phyloP scores from a whole-genome alignment of 2,329 filamentous ascomycete species.

The Cylindrodendrum hubeiense region DNA sequence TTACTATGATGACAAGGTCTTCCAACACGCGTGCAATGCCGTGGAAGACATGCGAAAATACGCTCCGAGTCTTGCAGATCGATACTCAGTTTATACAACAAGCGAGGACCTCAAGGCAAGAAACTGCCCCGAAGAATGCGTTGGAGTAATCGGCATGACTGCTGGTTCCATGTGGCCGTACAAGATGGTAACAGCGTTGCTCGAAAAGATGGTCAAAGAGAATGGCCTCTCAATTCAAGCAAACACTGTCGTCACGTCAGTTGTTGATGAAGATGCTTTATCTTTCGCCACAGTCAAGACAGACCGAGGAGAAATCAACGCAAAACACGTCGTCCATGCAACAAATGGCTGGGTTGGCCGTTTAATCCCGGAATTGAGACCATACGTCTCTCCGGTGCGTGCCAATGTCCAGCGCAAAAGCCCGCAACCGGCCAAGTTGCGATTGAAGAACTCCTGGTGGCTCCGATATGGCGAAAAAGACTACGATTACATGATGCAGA shows the following conservation, averaged over 20 bases:
- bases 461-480: conserved; percentile 22
- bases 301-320: conserved; percentile 11
- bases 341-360: conserved; percentile 23
- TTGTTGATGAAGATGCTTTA: background rate
- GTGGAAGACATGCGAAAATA: conserved; percentile 17
- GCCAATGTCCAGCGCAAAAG: conserved; percentile 22
- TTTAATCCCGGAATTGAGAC: conserved; percentile 20
- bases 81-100: conserved; percentile 10
- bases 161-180: conserved; percentile 28
- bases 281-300: conserved; percentile 13
- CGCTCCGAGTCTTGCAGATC: background rate
- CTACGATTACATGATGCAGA: conserved; percentile 28
- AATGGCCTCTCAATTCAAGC: conserved; percentile 17
- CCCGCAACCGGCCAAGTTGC: background rate
- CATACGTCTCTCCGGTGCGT: conserved; percentile 20
- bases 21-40: conserved; percentile 5
- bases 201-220: conserved; percentile 13
- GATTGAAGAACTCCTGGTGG: conserved; percentile 20
- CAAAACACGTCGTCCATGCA: conserved; percentile 16
- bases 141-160: conserved; percentile 19
- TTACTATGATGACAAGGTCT: conserved; percentile 23
- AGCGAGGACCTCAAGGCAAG: conserved; percentile 14
- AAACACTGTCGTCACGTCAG: conserved; percentile 11
- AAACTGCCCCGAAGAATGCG: conserved; percentile 8
- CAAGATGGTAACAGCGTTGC: conserved; percentile 18